phyloP scores from a whole-genome alignment of 371 early-diverging fungal genomes.

The Rhizomucor pusillus region DNA sequence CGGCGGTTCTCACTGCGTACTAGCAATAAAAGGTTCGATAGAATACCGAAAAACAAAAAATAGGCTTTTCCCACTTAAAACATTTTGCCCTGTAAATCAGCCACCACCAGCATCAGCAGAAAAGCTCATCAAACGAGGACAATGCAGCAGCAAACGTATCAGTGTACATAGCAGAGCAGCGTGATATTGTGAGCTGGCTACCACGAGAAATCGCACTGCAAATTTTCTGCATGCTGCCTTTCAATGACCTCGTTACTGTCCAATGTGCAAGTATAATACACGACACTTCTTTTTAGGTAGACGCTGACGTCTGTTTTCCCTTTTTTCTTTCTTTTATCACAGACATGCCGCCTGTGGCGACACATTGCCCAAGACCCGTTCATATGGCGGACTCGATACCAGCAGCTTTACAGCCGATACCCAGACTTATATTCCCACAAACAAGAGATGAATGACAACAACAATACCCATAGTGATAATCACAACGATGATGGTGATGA shows the following conservation, averaged over 20 bases:
- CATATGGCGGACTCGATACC: slow-evolving; percentile 32
- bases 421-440: slow-evolving; percentile 37
- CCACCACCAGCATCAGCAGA: neutral
- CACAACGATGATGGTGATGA: slow-evolving; percentile 1
- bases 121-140: slow-evolving; percentile 10
- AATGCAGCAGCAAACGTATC: slow-evolving; percentile 12
- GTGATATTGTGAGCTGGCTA: slow-evolving; percentile 22
- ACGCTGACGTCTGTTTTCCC: too few relatives aligned
- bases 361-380: slow-evolving; percentile 32
- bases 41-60: slow-evolving; percentile 4
- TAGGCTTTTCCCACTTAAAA: neutral
- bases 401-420: slow-evolving; percentile 20
- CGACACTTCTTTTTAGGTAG: neutral
- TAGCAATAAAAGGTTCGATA: slow-evolving; percentile 14
- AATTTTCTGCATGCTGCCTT: slow-evolving; percentile 30
- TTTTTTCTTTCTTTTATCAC: neutral
- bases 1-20: slow-evolving; percentile 22
- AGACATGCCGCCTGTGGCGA: slow-evolving; percentile 42
- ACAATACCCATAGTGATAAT: neutral
- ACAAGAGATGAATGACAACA: neutral
- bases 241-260: slow-evolving; percentile 32
- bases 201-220: slow-evolving; percentile 34
- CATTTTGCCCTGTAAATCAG: too few relatives aligned
- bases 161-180: slow-evolving; percentile 10
- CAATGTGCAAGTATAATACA: slow-evolving; percentile 31